phyloP scores from a whole-genome alignment of 2,329 filamentous ascomycete species.

The Ceratocystis cubensis region DNA sequence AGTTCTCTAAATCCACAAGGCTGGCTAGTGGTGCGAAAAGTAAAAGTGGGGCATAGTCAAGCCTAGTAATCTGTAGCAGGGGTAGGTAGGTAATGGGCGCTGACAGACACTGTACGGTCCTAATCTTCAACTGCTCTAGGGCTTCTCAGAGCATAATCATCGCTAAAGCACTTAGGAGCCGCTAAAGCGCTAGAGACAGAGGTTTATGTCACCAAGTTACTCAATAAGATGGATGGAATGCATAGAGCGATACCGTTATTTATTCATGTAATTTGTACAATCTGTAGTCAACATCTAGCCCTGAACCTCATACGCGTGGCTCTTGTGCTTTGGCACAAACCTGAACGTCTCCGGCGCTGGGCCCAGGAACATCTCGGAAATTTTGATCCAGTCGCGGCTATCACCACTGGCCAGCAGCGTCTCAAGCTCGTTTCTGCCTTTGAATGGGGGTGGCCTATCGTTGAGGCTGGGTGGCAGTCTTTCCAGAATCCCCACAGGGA shows the following conservation, averaged over 20 bases:
- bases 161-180: not conserved
- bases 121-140: not conserved
- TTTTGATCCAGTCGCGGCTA: conserved; percentile 97
- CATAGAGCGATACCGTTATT: no score
- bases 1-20: conserved; percentile 1
- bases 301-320: conserved; percentile 67
- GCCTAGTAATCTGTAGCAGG: not conserved
- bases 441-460: conserved; percentile 74
- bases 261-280: no score
- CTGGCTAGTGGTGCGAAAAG: not conserved
- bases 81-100: not conserved
- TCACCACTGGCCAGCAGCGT: conserved; percentile 82
- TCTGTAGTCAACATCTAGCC: conserved; percentile 34
- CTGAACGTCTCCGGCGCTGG: conserved; percentile 80
- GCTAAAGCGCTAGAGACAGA: no score
- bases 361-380: conserved; percentile 97
- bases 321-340: conserved; percentile 97
- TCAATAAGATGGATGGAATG: no score
- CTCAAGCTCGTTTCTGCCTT: conserved; percentile 79
- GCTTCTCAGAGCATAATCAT: not conserved
- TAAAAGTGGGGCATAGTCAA: not conserved
- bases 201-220: no score
- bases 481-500: conserved; percentile 80
- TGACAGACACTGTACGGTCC: not conserved
- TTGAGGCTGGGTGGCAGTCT: conserved; percentile 78